Conservation (phyloP, 192 early-diverging fungal species). For the Dispira parvispora region DNA sequence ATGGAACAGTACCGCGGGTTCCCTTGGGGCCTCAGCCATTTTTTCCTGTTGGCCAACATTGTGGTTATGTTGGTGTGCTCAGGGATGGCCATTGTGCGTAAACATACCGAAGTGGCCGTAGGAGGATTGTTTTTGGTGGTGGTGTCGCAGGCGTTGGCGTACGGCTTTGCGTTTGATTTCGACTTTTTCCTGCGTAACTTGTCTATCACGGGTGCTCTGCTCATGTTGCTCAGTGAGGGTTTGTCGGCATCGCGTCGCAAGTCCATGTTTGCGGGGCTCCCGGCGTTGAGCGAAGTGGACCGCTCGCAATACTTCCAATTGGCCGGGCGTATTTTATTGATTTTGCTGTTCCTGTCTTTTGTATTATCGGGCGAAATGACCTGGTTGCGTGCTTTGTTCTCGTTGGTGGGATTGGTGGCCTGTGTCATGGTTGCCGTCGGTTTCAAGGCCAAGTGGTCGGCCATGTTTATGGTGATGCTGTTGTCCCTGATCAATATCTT, state of each 20-base stretch:
- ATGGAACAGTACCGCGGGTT: constrained; percentile 67
- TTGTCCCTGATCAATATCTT: constrained; percentile 79
- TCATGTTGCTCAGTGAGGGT: constrained; percentile 85
- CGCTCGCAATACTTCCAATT: constrained; percentile 83
- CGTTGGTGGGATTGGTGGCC: constrained; percentile 57
- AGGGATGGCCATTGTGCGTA: constrained; percentile 61
- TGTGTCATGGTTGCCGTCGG: constrained; percentile 93
- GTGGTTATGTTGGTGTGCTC: constrained; percentile 75
- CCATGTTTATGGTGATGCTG: constrained; percentile 81
- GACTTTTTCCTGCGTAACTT: constrained; percentile 83
- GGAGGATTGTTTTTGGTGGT: constrained; percentile 67
- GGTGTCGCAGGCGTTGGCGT: constrained; percentile 77
- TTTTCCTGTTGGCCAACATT: constrained; percentile 74
- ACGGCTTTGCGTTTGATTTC: constrained; percentile 83
- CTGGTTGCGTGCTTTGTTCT: constrained; percentile 46
- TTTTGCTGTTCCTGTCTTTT: constrained; percentile 83
- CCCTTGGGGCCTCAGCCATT: constrained; percentile 61
- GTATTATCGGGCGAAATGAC: constrained; percentile 73
- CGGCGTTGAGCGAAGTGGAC: constrained; percentile 66
- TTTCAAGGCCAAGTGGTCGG: constrained; percentile 95
- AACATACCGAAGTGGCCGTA: constrained; percentile 69
- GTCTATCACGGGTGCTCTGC: constrained; percentile 82
- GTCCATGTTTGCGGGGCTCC: constrained; percentile 72
- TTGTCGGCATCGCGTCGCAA: constrained; percentile 41
- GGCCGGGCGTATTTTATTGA: constrained; percentile 79